Base-by-base conservation (phyloP, 2,329 filamentous ascomycete species). In the Hymenotorrendiella dingleyae region DNA sequence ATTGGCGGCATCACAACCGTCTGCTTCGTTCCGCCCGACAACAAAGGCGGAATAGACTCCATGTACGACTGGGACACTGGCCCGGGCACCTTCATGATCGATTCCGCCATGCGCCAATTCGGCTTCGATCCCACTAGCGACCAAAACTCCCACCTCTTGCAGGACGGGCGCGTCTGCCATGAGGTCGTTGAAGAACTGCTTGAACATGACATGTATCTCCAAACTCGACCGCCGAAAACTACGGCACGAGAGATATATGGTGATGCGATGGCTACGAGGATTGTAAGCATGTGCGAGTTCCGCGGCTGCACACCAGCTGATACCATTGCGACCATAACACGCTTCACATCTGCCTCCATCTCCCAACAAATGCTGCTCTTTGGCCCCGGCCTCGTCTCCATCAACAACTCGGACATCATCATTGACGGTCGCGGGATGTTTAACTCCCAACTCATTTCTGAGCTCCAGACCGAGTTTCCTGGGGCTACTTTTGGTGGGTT, bases 31-130 rank as follows among this genome's bases (percentile, higher is more conserved):
- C 59, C 59, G 8, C 34, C 56, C 4, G 58, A 60, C 21, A 54
- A 53, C n/a, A 47, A 56, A 29, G 57, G 57, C 9, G 59, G 59
- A 6, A 54, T 62, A 20, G 58, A 61, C 27, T 56, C 56, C 9
- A 60, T 62, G 55, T 60, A 60, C 23, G 57, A 62, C 36, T 62
- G 59, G 59, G 59, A 62, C 36, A 56, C 56, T 5, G 59, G 59
- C 3, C 59, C 59, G 30, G 59, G 59, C 19, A 60, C 55, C 3
- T 54, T 41, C 9, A 56, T 62, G 41, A 58, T 61, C 23, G 57
- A 60, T 42, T 51, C 54, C 3, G 56, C 56, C 4, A 55, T 59
- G 34, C 54, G 56, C n/a, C 48, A 54, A 32, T 60, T 56, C 23
- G 56, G 57, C 10, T 44, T 58, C 22, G 57, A 60, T 36, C 56